Conservation (phyloP, 768 basidiomycete genomes). For the Xerocomus spinulosus region DNA sequence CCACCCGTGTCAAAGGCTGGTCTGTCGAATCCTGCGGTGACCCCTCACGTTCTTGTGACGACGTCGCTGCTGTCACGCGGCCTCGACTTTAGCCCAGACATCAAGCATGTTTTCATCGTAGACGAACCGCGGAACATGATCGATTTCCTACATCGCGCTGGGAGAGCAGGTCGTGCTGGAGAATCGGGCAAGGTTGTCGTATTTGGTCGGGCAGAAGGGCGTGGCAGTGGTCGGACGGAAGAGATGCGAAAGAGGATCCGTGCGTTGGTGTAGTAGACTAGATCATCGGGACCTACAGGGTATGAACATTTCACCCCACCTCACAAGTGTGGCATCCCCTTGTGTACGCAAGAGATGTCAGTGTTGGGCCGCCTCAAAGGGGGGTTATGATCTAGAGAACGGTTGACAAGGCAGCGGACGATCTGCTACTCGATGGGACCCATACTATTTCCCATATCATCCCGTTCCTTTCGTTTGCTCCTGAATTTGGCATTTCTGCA, state of each 20-base stretch:
- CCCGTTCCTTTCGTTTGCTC: too few relatives aligned
- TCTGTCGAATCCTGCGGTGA: slow-evolving; percentile 26
- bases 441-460: too few relatives aligned
- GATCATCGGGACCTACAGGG: too few relatives aligned
- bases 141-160: slow-evolving; percentile 90
- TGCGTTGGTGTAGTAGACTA: slow-evolving; percentile 25
- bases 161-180: slow-evolving; percentile 75
- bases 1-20: slow-evolving; percentile 7
- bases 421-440: too few relatives aligned
- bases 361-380: too few relatives aligned
- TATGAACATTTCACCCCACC: too few relatives aligned
- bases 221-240: slow-evolving; percentile 51
- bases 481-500: too few relatives aligned
- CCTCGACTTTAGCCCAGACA: slow-evolving; percentile 75
- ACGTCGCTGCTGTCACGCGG: slow-evolving; percentile 90
- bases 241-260: slow-evolving; percentile 50
- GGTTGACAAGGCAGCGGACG: too few relatives aligned
- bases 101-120: slow-evolving; percentile 80
- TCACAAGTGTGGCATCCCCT: too few relatives aligned
- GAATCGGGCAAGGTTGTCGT: slow-evolving; percentile 65
- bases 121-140: slow-evolving; percentile 88
- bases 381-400: too few relatives aligned
- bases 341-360: too few relatives aligned
- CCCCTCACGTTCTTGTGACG: slow-evolving; percentile 73
- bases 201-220: slow-evolving; percentile 66